Base-by-base conservation (phyloP, 495 filamentous ascomycete genomes). In the Talaromyces borbonicus region DNA sequence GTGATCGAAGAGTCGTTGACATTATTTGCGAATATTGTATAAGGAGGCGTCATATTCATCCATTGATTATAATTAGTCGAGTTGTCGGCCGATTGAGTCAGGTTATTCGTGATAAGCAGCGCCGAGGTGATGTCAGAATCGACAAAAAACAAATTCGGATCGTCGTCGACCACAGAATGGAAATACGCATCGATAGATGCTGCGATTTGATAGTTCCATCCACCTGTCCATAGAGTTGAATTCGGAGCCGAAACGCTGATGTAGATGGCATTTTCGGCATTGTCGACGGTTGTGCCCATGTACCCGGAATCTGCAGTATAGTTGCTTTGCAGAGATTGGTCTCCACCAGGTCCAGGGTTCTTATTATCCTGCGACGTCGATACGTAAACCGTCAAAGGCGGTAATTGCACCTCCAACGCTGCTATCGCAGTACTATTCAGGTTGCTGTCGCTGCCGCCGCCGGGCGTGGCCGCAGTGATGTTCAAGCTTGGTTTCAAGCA, bases 51-150 rank as follows among this genome's bases (percentile, higher is more conserved):
- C 12, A 67, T 50, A n/a, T 63, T 63, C 73, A 82, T 78, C 72
- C 79, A 78, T 29, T 71, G 43, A 1, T 72, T 48, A 46, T 72
- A 71, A 20, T 71, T 57, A 0, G 56, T 47, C 3, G 61, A 58
- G 40, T 68, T 56, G 1, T 60, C 37, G 8, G 62, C 57, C 9
- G 73, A 56, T 1, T 75, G 63, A 8, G 86, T 80, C 43, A 83
- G 63, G 49, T 85, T 79, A 42, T 76, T 67, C 1, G 92, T 90
- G 19, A 85, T 78, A 8, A 97, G 64, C 24, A 97, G 68, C 2
- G 90, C 87, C 1, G 85, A 77, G 16, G 67, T 67, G 19, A 71
- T 74, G 59, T 97, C 93, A 16, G 84, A 85, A 55, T 97, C 93
- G 25, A 94, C 69, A 50, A 86, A 77, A 48, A 72, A 72, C 16